Evolutionary conservation across 495 filamentous ascomycete genomes (phyloP), one percentile per base, ranked within the genome.

Genomic region (Neurospora discreta): DNA sequence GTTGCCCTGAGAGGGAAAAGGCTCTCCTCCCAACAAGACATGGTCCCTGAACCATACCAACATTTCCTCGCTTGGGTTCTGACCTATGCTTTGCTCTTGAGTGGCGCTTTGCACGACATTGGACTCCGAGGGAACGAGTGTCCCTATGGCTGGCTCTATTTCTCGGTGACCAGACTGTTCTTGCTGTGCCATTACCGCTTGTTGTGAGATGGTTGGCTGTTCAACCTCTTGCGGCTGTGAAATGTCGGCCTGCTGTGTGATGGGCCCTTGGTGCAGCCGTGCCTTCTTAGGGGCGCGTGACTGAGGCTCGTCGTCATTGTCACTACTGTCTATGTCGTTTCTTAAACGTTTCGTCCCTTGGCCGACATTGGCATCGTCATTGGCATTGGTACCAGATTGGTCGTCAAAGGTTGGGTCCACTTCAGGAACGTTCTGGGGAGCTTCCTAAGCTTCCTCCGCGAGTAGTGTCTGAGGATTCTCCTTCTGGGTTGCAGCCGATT

Each of bases 121-220:
- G 7, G 6, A 42, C 15, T 7, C 41, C 18, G 16, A 18, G 41
- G 41, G 41, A 18, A 18, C 16, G 18, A 16, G 0, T 18, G 41
- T 39, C 8, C 2, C 41, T 3, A 6, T 2, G 7, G 41, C 16
- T 42, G 41, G 16, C 16, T 42, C 18, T 3, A 44, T 44, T 6
- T 8, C 18, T n/a, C 3, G 18, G 2, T 44, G 0, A 0, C 10
- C 3, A 3, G n/a, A 20, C 0, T 20, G 3, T 3, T 1, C 18
- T n/a, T 10, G 7, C 0, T 44, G 18, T n/a, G 18, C 3, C 8
- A 44, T 9, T 7, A 5, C 16, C 3, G 41, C 40, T 13, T 41
- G 40, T 1, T 41, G 40, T 41, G 5, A 16, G 5, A 42, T 43
- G 42, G 42, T 16, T 42, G 1, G 41, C 4, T n/a, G 41, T 18